Conservation (phyloP, 1,284 basidiomycete genomes). For the Cryptococcus sp. region DNA sequence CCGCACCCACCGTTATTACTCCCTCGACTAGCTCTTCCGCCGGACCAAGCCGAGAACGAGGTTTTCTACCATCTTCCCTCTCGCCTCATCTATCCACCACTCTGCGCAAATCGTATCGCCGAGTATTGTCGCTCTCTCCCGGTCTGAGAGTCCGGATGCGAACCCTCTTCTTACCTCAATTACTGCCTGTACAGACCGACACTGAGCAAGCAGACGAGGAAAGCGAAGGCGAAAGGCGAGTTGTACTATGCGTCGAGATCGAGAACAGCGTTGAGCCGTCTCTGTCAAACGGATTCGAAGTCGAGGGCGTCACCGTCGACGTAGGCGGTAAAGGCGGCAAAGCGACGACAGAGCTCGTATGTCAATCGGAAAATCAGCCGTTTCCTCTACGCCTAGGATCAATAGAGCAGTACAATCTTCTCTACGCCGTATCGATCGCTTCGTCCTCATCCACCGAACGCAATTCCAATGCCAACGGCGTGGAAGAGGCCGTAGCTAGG, state of each 20-base stretch:
- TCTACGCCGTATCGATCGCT: slow-evolving; percentile 70
- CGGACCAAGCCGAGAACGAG: slow-evolving; percentile 25
- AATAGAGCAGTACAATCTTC: slow-evolving; percentile 77
- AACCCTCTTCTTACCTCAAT: slow-evolving; percentile 79
- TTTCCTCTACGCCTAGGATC: slow-evolving; percentile 72
- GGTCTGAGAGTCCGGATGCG: slow-evolving; percentile 85
- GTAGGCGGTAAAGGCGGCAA: slow-evolving; percentile 74
- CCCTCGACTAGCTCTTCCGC: slow-evolving; percentile 19
- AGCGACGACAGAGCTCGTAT: slow-evolving; percentile 55
- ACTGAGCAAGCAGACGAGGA: slow-evolving; percentile 56
- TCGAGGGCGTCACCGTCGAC: slow-evolving; percentile 69
- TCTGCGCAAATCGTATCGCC: slow-evolving; percentile 80
- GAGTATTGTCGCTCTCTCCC: slow-evolving; percentile 70
- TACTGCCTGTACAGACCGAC: slow-evolving; percentile 57
- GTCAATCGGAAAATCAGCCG: slow-evolving; percentile 56
- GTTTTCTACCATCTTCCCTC: slow-evolving; percentile 12
- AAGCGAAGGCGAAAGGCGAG: slow-evolving; percentile 74
- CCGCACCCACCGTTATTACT: slow-evolving; percentile 15
- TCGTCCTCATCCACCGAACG: slow-evolving; percentile 16
- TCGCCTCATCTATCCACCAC: slow-evolving; percentile 53
- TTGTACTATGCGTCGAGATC: slow-evolving; percentile 81
- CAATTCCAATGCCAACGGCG: slow-evolving; percentile 4
- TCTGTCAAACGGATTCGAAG: slow-evolving; percentile 61
- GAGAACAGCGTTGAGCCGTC: slow-evolving; percentile 54
- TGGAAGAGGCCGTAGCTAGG: slow-evolving; percentile 23